Percentiles rank a stretch among this genome's conserved stretches.
phyloP scores from a whole-genome alignment of 108 stramenopile species.

The Asterionellopsis glacialis region DNA sequence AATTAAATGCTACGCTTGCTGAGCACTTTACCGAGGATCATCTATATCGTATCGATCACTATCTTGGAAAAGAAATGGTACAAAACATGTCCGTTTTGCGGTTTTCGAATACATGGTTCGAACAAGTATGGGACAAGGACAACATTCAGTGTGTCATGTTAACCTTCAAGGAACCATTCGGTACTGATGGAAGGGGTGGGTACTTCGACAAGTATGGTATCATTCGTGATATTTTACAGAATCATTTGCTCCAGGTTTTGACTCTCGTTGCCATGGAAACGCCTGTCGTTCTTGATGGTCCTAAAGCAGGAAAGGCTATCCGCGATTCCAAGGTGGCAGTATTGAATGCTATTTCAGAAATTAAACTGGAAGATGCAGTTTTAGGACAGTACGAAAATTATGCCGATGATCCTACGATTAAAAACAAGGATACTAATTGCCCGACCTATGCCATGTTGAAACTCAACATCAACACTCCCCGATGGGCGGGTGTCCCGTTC shows the following conservation, averaged over 20 bases:
- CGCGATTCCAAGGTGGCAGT: slow-evolving; percentile 94
- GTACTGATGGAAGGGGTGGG: slow-evolving; percentile 90
- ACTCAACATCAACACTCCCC: slow-evolving; percentile 86
- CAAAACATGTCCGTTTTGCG: slow-evolving; percentile 90
- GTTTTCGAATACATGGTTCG: slow-evolving; percentile 91
- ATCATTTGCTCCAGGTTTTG: slow-evolving; percentile 92
- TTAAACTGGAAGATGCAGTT: slow-evolving; percentile 79
- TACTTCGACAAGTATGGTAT: slow-evolving; percentile 95
- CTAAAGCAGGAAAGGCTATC: slow-evolving; percentile 74
- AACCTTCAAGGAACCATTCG: slow-evolving; percentile 87
- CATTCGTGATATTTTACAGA: slow-evolving; percentile 89
- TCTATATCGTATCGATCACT: slow-evolving; percentile 97
- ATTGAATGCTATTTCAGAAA: slow-evolving; percentile 72
- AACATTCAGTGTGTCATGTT: slow-evolving; percentile 68
- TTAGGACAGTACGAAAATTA: slow-evolving; percentile 95
- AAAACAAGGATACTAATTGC: slow-evolving; percentile 81
- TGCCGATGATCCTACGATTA: slow-evolving; percentile 83
- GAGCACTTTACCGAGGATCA: slow-evolving; percentile 82
- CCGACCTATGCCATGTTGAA: slow-evolving; percentile 90
- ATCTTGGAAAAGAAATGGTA: slow-evolving; percentile 99
- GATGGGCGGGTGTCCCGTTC: slow-evolving; percentile 97
- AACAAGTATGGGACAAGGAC: slow-evolving; percentile 81
- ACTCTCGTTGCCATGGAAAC: slow-evolving; percentile 81
- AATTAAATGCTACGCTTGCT: slow-evolving; percentile 54
- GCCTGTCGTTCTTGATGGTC: slow-evolving; percentile 65